Evolutionary conservation across 2,329 filamentous ascomycete species (phyloP), one percentile per base, ranked within the genome.

Genomic region (Ophiostoma piceae): DNA sequence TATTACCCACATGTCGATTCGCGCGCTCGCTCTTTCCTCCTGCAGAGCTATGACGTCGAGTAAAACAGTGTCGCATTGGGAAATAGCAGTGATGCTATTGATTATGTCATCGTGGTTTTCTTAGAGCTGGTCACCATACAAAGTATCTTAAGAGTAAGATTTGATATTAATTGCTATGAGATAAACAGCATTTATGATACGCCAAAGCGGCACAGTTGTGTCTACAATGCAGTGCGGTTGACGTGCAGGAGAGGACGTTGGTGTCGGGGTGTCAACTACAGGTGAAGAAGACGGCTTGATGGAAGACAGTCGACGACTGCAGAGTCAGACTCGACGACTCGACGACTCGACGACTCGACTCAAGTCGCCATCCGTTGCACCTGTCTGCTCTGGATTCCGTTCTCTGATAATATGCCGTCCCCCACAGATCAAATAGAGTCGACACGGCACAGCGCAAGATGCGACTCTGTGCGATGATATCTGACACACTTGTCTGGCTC

Each of bases 11-110:
- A 1, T 47, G 1, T 47, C 43, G 43, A 47, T 47, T 57, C 51
- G 51, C 51, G 51, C 51, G n/a, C 51, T 57, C 22, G 51, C 51
- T 57, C 51, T 29, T 57, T 57, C n/a, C 51, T 57, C 22, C 39
- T 35, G 47, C 16, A 54, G 47, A 22, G 51, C 51, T 57, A 57
- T 57, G 51, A 57, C 51, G 51, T 57, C 51, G 9, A 26, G 9
- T 9, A 26, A 22, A 57, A 26, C 22, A 57, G n/a, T n/a, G 22
- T 26, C n/a, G 16, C 43, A 47, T 8, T 7, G 51, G 22, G n/a
- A n/a, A 54, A 26, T 54, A 6, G 51, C 51, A 12, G n/a, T n/a
- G 8, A 6, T 57, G 22, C 3, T 22, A 14, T 12, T 26, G 16
- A 47, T 47, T 47, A 47, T 47, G 19, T 47, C 16, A 43, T 43